These are phyloP conservation scores for Solanum corneliomulleri DNA, from an alignment of 257 asterid genomes.

Conservation along the genomic window DNA sequence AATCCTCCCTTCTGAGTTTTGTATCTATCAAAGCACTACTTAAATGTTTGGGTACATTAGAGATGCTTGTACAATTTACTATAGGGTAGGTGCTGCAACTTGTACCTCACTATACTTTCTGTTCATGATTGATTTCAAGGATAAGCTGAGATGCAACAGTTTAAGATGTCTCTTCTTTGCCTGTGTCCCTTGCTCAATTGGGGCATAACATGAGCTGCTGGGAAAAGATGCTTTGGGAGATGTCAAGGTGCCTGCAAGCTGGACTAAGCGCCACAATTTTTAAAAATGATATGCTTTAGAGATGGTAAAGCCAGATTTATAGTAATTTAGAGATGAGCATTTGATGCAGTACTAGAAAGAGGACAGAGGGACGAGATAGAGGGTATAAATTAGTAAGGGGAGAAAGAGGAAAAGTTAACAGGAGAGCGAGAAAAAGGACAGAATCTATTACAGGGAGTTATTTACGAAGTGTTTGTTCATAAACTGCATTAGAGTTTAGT, in stretches of 20 bases:
- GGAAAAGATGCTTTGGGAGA: not conserved
- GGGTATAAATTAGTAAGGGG: not conserved
- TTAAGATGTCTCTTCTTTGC: not conserved
- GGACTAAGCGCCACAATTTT: not conserved
- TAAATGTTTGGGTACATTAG: not conserved
- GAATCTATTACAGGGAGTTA: not conserved
- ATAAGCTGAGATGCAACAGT: not conserved
- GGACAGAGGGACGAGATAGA: not conserved
- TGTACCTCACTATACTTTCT: not conserved
- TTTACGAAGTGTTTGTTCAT: not conserved
- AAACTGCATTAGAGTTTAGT: not conserved
- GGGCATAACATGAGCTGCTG: not conserved
- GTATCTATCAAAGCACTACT: not conserved
- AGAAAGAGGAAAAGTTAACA: not conserved
- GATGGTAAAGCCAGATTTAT: not conserved
- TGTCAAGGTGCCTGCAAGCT: not conserved
- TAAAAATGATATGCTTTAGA: not conserved
- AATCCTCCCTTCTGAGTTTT: not conserved
- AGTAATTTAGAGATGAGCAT: not conserved
- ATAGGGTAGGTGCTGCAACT: not conserved
- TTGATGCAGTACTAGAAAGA: not conserved
- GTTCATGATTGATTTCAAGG: not conserved
- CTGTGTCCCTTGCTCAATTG: not conserved
- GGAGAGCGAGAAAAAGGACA: not conserved
- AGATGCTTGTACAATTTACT: not conserved